Evolutionary conservation across 192 early-diverging fungal species (phyloP), one percentile per base, ranked within the genome.

Genomic region (Dispira simplex): DNA sequence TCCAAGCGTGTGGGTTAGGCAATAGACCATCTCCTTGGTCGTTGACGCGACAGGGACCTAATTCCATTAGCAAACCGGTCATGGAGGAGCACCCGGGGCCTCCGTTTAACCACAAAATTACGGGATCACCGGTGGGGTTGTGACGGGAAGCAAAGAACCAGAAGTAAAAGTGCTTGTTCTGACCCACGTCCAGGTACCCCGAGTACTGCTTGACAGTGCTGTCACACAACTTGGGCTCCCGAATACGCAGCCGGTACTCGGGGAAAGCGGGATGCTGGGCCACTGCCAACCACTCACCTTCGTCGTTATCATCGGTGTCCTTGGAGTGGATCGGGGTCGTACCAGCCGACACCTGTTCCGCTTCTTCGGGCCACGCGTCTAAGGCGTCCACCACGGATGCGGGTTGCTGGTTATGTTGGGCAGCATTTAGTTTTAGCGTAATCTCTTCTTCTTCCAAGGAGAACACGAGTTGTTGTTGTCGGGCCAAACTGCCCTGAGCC

Each of bases 141-240:
- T 79, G 79, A 66, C 90, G 88, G 8, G 89, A 87, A 73, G 95
- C 94, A 73, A 99, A 97, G 81, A 99, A 97, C 89, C 90, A 93
- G 72, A 91, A 93, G 79, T 91, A 93, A 68, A 91, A 92, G 72
- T 93, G 89, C 46, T 86, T 80, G 62, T 85, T 79, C n/a, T 68
- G 71, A 44, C 72, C 83, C 11, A 75, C 74, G 67, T 88, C 85
- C 27, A 91, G 72, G 67, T 91, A 88, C 39, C 87, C 89, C 62
- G 85, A 87, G 73, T 88, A 89, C 83, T 96, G 95, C 66, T 91
- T 88, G 52, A 91, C 88, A 65, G 81, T 77, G 49, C 81, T 73
- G 66, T 94, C 92, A 71, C 96, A 99, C 51, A 99, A 77, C 39
- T 75, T 69, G 46, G 87, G 87, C 64, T 83, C 66, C 75, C 87